phyloP scores from a whole-genome alignment of 257 asterid genomes.

The Penstemon barbatus region DNA sequence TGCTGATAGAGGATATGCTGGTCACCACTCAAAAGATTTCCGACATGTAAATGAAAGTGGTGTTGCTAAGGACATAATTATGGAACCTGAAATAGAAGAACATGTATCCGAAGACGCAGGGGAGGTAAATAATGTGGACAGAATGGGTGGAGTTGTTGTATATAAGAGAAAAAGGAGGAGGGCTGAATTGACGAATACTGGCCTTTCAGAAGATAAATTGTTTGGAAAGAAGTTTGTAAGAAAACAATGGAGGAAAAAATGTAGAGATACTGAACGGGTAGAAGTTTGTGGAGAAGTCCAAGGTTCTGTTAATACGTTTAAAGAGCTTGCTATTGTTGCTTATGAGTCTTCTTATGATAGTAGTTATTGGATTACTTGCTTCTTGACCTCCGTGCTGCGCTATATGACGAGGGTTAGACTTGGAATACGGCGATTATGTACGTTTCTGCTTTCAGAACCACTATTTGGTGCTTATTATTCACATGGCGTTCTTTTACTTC shows the following conservation, averaged over 20 bases:
- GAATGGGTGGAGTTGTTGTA: slow-evolving; percentile 48
- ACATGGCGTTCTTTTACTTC: slow-evolving; percentile 53
- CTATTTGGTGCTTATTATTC: slow-evolving; percentile 50
- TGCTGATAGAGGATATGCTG: slow-evolving; percentile 37
- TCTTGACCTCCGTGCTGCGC: slow-evolving; percentile 59
- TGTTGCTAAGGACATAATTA: neutral
- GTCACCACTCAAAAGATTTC: slow-evolving; percentile 30
- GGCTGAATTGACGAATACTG: slow-evolving; percentile 15
- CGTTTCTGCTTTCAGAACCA: slow-evolving; percentile 51
- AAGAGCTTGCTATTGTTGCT: slow-evolving; percentile 40
- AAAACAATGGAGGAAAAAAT: slow-evolving; percentile 51
- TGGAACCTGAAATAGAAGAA: slow-evolving; percentile 27
- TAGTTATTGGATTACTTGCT: slow-evolving; percentile 43
- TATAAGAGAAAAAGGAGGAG: slow-evolving; percentile 68
- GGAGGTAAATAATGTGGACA: slow-evolving; percentile 29
- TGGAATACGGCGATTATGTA: slow-evolving; percentile 44
- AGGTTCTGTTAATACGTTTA: neutral
- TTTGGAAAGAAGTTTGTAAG: slow-evolving; percentile 60
- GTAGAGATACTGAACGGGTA: slow-evolving; percentile 17
- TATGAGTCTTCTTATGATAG: slow-evolving; percentile 38
- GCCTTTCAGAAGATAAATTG: slow-evolving; percentile 37
- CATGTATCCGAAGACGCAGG: slow-evolving; percentile 18
- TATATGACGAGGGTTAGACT: slow-evolving; percentile 55
- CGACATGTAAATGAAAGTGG: slow-evolving; percentile 28
- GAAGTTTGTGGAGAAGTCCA: slow-evolving; percentile 16